Evolutionary conservation across 1,139 yeast genomes (phyloP).

Genomic region (Diutina catenulata): DNA sequence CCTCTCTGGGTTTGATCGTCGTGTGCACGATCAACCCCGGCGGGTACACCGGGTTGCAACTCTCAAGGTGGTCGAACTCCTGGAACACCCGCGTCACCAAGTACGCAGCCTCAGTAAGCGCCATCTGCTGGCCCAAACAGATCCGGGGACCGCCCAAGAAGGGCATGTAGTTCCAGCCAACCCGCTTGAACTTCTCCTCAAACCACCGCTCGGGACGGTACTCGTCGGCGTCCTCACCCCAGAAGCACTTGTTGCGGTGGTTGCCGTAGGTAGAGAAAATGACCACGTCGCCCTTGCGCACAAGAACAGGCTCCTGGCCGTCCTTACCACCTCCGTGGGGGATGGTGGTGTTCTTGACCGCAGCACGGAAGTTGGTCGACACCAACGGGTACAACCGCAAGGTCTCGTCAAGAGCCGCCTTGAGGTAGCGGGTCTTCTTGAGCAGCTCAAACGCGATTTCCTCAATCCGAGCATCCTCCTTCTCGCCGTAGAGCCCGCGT

Average conservation of each 20-base stretch:
- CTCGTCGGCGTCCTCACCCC: slow-evolving; percentile 4
- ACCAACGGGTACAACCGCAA: slow-evolving; percentile 3
- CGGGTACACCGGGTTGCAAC: slow-evolving; percentile 1
- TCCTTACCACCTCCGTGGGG: slow-evolving; percentile 4
- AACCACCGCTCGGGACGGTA: slow-evolving; percentile 5
- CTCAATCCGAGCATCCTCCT: slow-evolving; percentile 8
- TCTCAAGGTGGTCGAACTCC: neutral
- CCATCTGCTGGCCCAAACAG: slow-evolving; percentile 19
- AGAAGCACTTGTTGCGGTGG: neutral
- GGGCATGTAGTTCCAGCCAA: slow-evolving; percentile 11
- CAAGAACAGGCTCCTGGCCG: neutral
- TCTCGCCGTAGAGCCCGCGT: slow-evolving; percentile 13
- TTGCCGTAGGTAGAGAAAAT: neutral
- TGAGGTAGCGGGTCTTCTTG: slow-evolving; percentile 1
- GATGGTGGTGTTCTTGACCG: slow-evolving; percentile 1
- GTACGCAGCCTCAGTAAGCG: slow-evolving; percentile 3
- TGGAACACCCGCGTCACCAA: slow-evolving; percentile 5
- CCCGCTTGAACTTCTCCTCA: neutral
- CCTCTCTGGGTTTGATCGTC: neutral
- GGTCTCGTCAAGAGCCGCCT: slow-evolving; percentile 4
- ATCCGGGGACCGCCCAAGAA: slow-evolving; percentile 54
- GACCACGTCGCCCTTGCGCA: neutral
- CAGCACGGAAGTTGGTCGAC: slow-evolving; percentile 1
- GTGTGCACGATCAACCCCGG: neutral
- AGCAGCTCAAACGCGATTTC: slow-evolving; percentile 5